Evolutionary conservation across 73 alveolate genomes (phyloP).

Genomic region (Paramecium tetraurelia): DNA sequence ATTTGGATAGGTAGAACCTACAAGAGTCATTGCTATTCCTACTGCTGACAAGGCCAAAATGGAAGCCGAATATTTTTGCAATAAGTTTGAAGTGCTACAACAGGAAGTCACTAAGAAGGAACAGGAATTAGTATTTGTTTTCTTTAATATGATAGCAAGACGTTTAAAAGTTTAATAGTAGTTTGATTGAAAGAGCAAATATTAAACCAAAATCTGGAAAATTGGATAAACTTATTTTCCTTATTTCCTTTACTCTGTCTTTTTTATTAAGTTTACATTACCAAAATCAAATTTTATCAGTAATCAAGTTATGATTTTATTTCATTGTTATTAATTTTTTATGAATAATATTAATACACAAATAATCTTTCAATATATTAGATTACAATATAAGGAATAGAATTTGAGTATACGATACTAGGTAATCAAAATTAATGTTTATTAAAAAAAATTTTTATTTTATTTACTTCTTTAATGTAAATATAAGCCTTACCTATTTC

Average conservation of each 20-base stretch:
- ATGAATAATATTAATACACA: not conserved
- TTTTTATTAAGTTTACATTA: not conserved
- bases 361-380: not conserved
- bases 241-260: not conserved
- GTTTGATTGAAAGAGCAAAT: not conserved
- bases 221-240: not conserved
- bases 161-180: not conserved
- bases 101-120: not conserved
- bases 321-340: not conserved
- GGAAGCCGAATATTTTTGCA: not conserved
- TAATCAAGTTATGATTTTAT: not conserved
- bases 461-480: too few relatives aligned
- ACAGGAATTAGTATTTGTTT: not conserved
- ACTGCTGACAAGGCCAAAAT: not conserved
- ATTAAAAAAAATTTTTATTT: too few relatives aligned
- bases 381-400: too few relatives aligned
- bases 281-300: not conserved
- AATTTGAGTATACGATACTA: too few relatives aligned
- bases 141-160: not conserved
- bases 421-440: too few relatives aligned
- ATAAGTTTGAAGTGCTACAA: slow-evolving; percentile 11
- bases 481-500: too few relatives aligned
- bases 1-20: not conserved
- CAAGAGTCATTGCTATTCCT: not conserved
- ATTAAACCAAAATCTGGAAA: not conserved